Evolutionary conservation across 2,329 filamentous ascomycete species (phyloP), one percentile per base, ranked within the genome.

Genomic region (Apiospora sp.): DNA sequence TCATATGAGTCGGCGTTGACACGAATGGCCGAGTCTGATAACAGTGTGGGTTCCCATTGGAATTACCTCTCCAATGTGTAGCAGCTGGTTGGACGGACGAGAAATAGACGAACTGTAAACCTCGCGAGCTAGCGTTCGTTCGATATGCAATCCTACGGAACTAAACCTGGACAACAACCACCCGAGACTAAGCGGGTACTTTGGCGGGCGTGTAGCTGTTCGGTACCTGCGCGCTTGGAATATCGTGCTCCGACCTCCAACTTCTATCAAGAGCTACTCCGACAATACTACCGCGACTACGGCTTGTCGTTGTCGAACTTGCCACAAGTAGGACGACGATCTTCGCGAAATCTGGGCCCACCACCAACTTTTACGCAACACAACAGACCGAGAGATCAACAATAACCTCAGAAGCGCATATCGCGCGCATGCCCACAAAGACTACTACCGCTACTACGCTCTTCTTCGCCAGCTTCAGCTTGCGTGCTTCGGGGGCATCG

Each of bases 151-250:
- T 61, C 27, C 54, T 37, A 10, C 54, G 54, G 16, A 7, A 54
- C 24, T 30, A 54, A 54, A 24, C 24, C 22, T 61, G 58, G 58
- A 37, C 30, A 24, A 64, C 58, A 64, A 24, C 34, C 58, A 34
- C 58, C 54, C 54, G 54, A 61, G 54, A 61, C 54, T 61, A 61
- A 61, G 54, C 30, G 54, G 22, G 16, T 37, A 37, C 54, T 61
- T 58, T 34, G 16, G 27, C 51, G 5, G 19, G 34, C 51, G 10
- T 37, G 54, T 61, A 61, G 34, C 22, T 22, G 54, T 14, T 22
- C 54, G 13, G 54, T 61, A 61, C 54, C 54, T 61, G 27, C 30
- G 10, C 37, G 5, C 7, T 10, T 10, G 5, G 37, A 41, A 10
- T 41, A 41, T 41, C 37, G 37, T 46, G 44, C 51, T 58, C 51